Evolutionary conservation across 805 yeast species (phyloP), one percentile per base, ranked within the genome.

Genomic region (Yarrowia keelungensis): DNA sequence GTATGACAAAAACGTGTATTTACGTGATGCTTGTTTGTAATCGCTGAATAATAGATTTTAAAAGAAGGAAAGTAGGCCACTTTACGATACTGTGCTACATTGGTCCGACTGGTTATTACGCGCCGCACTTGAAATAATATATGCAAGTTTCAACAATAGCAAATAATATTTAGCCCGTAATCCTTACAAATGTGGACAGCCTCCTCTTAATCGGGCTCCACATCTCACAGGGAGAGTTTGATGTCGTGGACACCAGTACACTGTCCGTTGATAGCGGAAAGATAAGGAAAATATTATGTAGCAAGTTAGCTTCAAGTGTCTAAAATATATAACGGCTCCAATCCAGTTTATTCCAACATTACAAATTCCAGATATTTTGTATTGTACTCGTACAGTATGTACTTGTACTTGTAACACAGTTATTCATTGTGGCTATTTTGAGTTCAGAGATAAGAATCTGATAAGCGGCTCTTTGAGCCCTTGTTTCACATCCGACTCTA

Each of bases 371-470:
- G 32, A 5, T 26, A 5, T 26, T 5, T 26, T 26, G 32, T 26
- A 26, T 5, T 3, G 32, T 26, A 26, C 32, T 19, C 19, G 19
- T 19, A 19, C 19, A 19, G 19, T 19, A 19, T 19, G 19, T 19
- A 19, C 19, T 19, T 26, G 32, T 26, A 5, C 32, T 5, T 5
- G 32, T 26, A 26, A 5, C 32, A 26, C 7, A 5, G 32, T 26
- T 26, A 5, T 26, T 26, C 32, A 26, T n/a, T 16, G 32, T 2
- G 8, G 36, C 9, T 8, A 7, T 7, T 39, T 38, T n/a, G 12
- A 22, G 59, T 53, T 53, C 8, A 8, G 19, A 8, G 59, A 53
- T 53, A 39, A 38, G 45, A 39, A 53, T 53, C 59, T 53, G 59
- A 53, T 53, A 53, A 51, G 41, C 32, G 32, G 32, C 32, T 26